A percentile compares a stretch with the other conserved stretches of the same genome.
phyloP scores from a whole-genome alignment of 352 stramenopile species.

The Phytophthora europaea region DNA sequence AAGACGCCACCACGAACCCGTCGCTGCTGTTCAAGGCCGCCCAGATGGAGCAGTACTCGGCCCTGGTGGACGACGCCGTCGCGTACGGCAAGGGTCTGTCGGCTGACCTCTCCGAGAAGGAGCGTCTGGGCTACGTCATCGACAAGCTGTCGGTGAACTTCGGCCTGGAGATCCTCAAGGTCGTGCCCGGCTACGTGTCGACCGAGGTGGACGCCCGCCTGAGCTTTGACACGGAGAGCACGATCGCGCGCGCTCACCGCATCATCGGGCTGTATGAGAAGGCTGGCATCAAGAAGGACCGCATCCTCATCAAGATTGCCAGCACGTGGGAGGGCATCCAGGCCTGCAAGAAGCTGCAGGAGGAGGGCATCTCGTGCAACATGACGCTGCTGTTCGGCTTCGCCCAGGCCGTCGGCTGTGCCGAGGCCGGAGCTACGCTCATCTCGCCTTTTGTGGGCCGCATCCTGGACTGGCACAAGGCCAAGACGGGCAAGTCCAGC shows the following conservation, averaged over 20 bases:
- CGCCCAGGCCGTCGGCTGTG: conserved; percentile 95
- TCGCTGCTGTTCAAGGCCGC: conserved; percentile 99
- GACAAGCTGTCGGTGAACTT: conserved; percentile 99
- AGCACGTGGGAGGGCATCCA: conserved; percentile 99
- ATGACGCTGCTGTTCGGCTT: conserved; percentile 99
- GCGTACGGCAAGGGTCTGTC: conserved; percentile 90
- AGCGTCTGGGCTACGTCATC: conserved; percentile 94
- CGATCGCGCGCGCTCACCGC: conserved; percentile 92
- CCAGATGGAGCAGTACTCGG: conserved; percentile 95
- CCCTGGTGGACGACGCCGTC: conserved; percentile 97
- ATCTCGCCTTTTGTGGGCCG: conserved; percentile 97
- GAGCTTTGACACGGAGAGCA: conserved; percentile 96
- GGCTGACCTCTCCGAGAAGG: conserved; percentile 73
- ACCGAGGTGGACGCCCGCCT: conserved; percentile 99
- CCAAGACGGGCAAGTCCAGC: conserved; percentile 91
- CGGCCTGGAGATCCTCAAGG: conserved; percentile 96
- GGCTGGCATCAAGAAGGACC: conserved; percentile 93
- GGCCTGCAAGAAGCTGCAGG: conserved; percentile 96
- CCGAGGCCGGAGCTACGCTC: conserved; percentile 96
- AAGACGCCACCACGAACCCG: conserved; percentile 99
- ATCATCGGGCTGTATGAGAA: conserved; percentile 99
- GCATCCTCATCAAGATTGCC: conserved; percentile 99
- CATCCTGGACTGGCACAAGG: conserved; percentile 98
- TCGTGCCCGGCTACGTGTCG: conserved; percentile 98
- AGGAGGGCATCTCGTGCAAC: conserved; percentile 99